phyloP scores from a whole-genome alignment of 768 basidiomycete genomes.

The Pulveroboletus sp. region DNA sequence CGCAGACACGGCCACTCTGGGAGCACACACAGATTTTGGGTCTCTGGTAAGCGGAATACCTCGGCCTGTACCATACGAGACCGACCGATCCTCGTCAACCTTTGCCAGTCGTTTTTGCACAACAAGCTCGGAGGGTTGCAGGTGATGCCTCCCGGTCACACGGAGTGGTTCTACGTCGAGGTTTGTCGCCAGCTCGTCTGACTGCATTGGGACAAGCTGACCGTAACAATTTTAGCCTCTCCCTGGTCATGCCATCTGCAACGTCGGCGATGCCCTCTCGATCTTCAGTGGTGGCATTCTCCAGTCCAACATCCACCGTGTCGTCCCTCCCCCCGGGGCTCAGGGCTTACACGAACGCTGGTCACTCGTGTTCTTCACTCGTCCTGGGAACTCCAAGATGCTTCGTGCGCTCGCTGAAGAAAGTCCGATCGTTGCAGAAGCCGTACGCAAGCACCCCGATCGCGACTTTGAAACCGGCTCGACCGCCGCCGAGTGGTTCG shows the following conservation, averaged over 20 bases:
- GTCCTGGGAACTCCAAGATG: slow-evolving; percentile 50
- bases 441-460: slow-evolving; percentile 33
- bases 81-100: neutral
- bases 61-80: neutral
- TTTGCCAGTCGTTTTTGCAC: slow-evolving; percentile 55
- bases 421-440: slow-evolving; percentile 46
- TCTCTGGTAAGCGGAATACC: slow-evolving; percentile 43
- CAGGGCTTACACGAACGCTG: slow-evolving; percentile 53
- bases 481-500: slow-evolving; percentile 40
- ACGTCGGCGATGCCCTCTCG: slow-evolving; percentile 57
- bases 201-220: too few relatives aligned
- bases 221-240: slow-evolving; percentile 36
- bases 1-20: slow-evolving; percentile 42
- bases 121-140: slow-evolving; percentile 69
- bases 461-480: slow-evolving; percentile 33
- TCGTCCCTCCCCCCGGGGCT: slow-evolving; percentile 55
- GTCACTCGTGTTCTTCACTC: slow-evolving; percentile 66
- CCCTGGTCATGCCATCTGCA: slow-evolving; percentile 55
- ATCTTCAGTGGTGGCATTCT: slow-evolving; percentile 62
- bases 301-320: slow-evolving; percentile 60
- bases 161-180: slow-evolving; percentile 66
- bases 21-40: slow-evolving; percentile 72
- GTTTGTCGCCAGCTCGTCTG: slow-evolving; percentile 24
- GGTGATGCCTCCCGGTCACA: slow-evolving; percentile 55
- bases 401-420: slow-evolving; percentile 50